Evolutionary conservation across 768 basidiomycete species (phyloP), one percentile per base, ranked within the genome.

Genomic region (Suillus tomentosus): DNA sequence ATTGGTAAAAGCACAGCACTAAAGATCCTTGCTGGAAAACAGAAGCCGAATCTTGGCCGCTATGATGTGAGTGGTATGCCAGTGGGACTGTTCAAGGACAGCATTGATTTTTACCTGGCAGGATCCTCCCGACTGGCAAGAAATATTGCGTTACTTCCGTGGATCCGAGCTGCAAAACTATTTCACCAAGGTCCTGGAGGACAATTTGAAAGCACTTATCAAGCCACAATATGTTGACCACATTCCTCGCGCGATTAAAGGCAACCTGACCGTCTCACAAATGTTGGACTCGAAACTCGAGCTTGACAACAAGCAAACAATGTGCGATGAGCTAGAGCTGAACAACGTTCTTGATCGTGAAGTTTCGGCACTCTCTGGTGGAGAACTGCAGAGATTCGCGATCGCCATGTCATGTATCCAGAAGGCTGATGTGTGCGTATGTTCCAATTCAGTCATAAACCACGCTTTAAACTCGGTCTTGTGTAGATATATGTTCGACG

Each of bases 161-260:
- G 97, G 97, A 60, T 98, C 96, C 7, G 97, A 99, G 79, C 85
- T 99, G 31, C 97, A 99, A 75, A 99, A 99, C 76, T 99, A 99
- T 81, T 99, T 99, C 79, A 99, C 97, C 59, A 99, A 99, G 78
- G 95, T 99, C 7, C 84, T 99, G 22, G 97, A 99, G 78, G 97
- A 99, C 78, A 95, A 99, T 73, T 81, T 99, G 74, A 99, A 98
- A 81, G 96, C 97, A 1, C 86, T 99, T 66, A 99, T 99, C 77
- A 99, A 99, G 79, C 97, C 97, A 1, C 97, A 99, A 85, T 99
- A 99, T 75, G 97, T 99, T 68, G 97, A 99, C 76, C 96, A 99
- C 76, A 98, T 99, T 71, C 97, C 97, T 5, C 87, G 90, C 50
- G 94, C 95, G 47, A 93, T 99, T 83, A 96, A 99, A 78, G 95